Conservation (phyloP, 768 basidiomycete genomes). For the Tulasnella sp. region DNA sequence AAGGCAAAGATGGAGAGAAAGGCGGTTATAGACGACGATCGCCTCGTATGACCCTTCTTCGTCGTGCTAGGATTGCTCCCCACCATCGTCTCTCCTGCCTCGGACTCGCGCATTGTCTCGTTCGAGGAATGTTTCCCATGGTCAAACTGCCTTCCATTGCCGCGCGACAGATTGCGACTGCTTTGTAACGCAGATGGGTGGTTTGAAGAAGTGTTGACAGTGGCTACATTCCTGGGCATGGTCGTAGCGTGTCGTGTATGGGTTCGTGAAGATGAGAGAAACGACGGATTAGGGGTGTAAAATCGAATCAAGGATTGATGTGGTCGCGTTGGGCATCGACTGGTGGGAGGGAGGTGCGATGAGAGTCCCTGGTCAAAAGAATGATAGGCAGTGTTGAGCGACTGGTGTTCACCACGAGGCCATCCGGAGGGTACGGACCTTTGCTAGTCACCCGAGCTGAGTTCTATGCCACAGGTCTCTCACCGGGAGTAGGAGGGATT, state of each 20-base stretch:
- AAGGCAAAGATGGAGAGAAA: neutral
- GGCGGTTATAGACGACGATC: neutral
- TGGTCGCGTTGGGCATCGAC: neutral
- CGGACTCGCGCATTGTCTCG: neutral
- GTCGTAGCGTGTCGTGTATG: neutral
- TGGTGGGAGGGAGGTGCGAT: neutral
- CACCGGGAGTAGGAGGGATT: neutral
- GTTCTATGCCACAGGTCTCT: neutral
- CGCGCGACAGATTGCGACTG: neutral
- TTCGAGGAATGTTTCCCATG: neutral
- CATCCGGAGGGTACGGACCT: neutral
- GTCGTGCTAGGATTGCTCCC: neutral
- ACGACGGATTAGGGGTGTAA: neutral
- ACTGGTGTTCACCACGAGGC: slow-evolving; percentile 9
- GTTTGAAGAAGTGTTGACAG: neutral
- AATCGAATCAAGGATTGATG: neutral
- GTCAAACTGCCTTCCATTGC: neutral
- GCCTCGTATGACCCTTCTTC: neutral
- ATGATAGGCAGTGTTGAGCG: slow-evolving; percentile 1
- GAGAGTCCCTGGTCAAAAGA: neutral
- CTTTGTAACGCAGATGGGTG: neutral
- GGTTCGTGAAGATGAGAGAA: neutral
- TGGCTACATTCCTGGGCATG: neutral
- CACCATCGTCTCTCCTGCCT: neutral
- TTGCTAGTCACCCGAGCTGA: neutral